phyloP scores from a whole-genome alignment of 176 grass and related monocot species.

The Hordeum vulgare region DNA sequence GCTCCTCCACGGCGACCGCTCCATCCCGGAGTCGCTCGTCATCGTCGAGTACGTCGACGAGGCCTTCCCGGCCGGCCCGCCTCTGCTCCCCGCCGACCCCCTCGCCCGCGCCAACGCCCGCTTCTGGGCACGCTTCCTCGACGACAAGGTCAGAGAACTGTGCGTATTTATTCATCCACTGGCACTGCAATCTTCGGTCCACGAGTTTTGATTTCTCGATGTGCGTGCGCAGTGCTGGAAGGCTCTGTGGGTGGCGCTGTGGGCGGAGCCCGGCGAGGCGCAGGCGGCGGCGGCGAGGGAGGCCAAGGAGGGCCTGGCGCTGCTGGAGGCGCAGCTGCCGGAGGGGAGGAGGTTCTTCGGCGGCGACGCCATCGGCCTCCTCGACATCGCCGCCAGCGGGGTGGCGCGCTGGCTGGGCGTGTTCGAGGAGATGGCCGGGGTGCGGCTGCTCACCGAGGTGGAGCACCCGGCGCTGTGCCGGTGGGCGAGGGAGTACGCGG shows the following conservation, averaged over 20 bases:
- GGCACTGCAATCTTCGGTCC: not conserved
- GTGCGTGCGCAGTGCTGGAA: not conserved
- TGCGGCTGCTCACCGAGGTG: not conserved
- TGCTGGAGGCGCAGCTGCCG: not conserved
- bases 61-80: not conserved
- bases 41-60: slow-evolving; percentile 48
- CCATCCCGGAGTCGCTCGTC: slow-evolving; percentile 38
- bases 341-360: not conserved
- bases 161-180: no score
- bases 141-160: not conserved
- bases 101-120: not conserved
- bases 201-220: not conserved
- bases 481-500: not conserved
- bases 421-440: not conserved
- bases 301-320: not conserved
- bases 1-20: slow-evolving; percentile 30
- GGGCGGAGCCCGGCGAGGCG: not conserved
- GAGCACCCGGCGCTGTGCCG: not conserved
- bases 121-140: not conserved
- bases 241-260: not conserved
- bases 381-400: not conserved
- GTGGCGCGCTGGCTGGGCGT: not conserved
- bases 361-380: not conserved
- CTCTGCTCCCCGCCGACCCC: not conserved
- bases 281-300: not conserved